Percentiles rank a stretch among this genome's conserved stretches.
Evolutionary conservation across 2,329 filamentous ascomycete genomes (phyloP).

Genomic region (Fusarium sp.): DNA sequence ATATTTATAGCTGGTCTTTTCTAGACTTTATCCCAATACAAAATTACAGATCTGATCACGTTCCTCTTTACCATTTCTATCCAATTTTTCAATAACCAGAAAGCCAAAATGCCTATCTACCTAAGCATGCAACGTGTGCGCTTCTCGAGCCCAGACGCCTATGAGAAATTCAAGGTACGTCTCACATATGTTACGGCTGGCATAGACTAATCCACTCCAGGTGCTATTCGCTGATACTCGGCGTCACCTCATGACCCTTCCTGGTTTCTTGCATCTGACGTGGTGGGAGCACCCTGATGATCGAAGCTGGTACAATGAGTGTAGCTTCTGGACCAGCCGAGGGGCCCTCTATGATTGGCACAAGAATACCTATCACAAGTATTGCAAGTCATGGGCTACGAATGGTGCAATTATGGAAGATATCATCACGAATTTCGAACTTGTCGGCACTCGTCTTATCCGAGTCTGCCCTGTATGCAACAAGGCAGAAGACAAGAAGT

Average conservation of each 20-base stretch:
- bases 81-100: accelerated
- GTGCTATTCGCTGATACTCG: constrained; percentile 26
- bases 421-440: constrained; percentile 34
- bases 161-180: constrained; percentile 20
- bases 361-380: constrained; percentile 32
- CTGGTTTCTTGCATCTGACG: constrained; percentile 14
- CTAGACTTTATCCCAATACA: background rate
- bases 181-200: accelerated
- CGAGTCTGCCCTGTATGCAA: constrained; percentile 30
- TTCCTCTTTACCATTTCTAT: background rate
- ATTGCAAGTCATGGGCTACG: constrained; percentile 26
- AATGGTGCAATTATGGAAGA: constrained; percentile 35
- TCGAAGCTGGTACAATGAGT: constrained; percentile 29
- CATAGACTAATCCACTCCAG: background rate
- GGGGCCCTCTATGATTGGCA: constrained; percentile 30
- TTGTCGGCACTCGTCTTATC: constrained; percentile 25
- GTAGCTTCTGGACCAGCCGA: constrained; percentile 32
- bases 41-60: accelerated
- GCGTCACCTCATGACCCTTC: constrained; percentile 22
- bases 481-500: constrained; percentile 32
- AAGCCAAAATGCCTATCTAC: constrained; percentile 14
- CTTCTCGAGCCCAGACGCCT: constrained; percentile 25
- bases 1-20: background rate
- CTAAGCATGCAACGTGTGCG: constrained; percentile 16
- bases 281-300: constrained; percentile 31